These are phyloP conservation scores for Hypoxylon sp. DNA, from an alignment of 2,329 filamentous ascomycete genomes.

Conservation along the genomic window DNA sequence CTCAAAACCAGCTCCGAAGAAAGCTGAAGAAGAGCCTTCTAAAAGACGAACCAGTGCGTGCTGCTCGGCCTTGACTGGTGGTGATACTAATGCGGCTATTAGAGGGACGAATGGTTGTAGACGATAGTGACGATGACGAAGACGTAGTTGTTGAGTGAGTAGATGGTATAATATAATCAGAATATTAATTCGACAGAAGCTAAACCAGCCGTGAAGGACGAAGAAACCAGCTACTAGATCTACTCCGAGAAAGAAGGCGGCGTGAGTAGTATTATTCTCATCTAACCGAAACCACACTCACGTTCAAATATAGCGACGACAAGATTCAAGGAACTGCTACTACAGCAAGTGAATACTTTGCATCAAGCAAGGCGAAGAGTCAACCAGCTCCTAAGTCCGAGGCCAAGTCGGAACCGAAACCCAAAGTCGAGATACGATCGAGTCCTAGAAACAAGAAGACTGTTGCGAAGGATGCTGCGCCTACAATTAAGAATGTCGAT, in stretches of 20 bases:
- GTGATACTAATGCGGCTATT: conserved; percentile 21
- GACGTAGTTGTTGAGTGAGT: conserved; percentile 66
- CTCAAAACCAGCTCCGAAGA: conserved; percentile 62
- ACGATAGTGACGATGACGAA: conserved; percentile 78
- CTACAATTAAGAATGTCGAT: conserved; percentile 51
- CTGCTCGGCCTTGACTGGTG: neutral
- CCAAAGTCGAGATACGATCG: conserved; percentile 63
- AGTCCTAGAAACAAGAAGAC: conserved; percentile 65
- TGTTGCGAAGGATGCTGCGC: conserved; percentile 47
- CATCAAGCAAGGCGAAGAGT: conserved; percentile 61
- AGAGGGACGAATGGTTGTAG: conserved; percentile 77
- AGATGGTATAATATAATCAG: conserved; percentile 1
- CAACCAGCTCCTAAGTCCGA: conserved; percentile 58
- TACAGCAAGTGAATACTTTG: conserved; percentile 70
- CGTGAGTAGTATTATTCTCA: conserved; percentile 55
- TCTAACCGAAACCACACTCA: conserved; percentile 21
- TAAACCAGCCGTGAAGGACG: conserved; percentile 55
- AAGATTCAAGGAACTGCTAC: conserved; percentile 64
- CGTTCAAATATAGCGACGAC: conserved; percentile 52
- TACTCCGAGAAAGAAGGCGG: conserved; percentile 67
- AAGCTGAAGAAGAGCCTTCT: conserved; percentile 60
- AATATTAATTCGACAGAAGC: conserved; percentile 13
- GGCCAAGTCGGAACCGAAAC: conserved; percentile 55
- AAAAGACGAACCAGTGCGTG: conserved; percentile 62
- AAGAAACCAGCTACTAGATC: conserved; percentile 69